Percentiles rank a stretch among this genome's conserved stretches.
Evolutionary conservation across 257 asterid species (phyloP).

Genomic region (Nicotiana otophora): DNA sequence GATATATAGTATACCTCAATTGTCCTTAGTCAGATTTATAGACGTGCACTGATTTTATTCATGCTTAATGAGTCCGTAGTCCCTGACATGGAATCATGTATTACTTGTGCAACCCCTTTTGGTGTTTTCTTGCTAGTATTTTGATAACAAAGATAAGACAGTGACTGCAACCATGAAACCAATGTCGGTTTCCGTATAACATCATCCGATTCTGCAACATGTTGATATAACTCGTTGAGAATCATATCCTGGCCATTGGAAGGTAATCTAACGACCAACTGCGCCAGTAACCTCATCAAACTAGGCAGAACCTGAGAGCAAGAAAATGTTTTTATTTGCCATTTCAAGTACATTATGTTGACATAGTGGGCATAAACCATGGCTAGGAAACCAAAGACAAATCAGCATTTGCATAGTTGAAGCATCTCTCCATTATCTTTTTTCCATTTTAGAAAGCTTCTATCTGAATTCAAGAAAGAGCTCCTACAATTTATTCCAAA

Average conservation of each 20-base stretch:
- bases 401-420: conserved; percentile 5
- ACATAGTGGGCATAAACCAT: neutral
- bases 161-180: conserved; percentile 80
- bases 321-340: neutral
- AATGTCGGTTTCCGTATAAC: conserved; percentile 67
- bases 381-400: neutral
- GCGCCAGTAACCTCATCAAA: conserved; percentile 65
- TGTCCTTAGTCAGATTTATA: neutral
- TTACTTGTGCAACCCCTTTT: neutral
- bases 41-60: conserved; percentile 20
- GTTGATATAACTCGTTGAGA: conserved; percentile 59
- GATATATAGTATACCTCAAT: neutral
- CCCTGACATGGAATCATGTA: conserved; percentile 6
- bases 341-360: neutral
- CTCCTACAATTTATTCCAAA: neutral
- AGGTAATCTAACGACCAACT: conserved; percentile 43
- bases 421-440: neutral
- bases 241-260: conserved; percentile 40
- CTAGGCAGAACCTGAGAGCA: conserved; percentile 58
- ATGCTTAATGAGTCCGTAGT: conserved; percentile 6
- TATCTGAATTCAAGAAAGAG: neutral
- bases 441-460: neutral
- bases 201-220: conserved; percentile 76
- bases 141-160: conserved; percentile 64
- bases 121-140: conserved; percentile 18